phyloP scores from a whole-genome alignment of 2,329 filamentous ascomycete genomes.

The Paecilomyces formosus region DNA sequence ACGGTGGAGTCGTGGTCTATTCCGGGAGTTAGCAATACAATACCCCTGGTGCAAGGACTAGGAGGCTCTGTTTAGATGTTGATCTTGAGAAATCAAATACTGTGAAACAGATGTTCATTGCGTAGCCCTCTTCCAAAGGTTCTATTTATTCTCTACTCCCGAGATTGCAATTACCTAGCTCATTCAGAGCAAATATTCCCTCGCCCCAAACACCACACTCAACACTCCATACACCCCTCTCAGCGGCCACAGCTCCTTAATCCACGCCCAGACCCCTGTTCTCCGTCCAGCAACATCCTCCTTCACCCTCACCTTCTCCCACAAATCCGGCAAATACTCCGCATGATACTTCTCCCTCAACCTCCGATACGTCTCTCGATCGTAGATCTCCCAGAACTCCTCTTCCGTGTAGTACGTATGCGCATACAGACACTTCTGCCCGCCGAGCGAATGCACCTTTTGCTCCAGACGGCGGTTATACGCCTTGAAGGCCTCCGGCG shows the following conservation, averaged over 20 bases:
- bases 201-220: background rate
- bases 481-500: conserved; percentile 51
- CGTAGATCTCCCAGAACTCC: conserved; percentile 39
- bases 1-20: background rate
- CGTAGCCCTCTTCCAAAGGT: background rate
- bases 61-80: background rate
- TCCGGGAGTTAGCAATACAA: background rate
- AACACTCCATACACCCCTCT: background rate
- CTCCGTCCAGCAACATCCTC: background rate
- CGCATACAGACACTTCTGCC: conserved; percentile 82
- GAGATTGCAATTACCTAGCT: too few species aligned
- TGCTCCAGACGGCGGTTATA: conserved; percentile 66
- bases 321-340: background rate
- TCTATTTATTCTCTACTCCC: too few species aligned
- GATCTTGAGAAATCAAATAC: too few species aligned
- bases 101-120: too few species aligned
- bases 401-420: conserved; percentile 71
- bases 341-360: conserved; percentile 34
- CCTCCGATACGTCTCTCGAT: conserved; percentile 28
- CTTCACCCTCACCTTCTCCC: background rate
- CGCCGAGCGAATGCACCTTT: conserved; percentile 61
- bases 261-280: background rate
- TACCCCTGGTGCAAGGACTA: background rate
- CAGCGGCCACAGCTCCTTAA: background rate
- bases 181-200: background rate